Evolutionary conservation across 2,329 filamentous ascomycete species (phyloP).

Genomic region (Epichloe baconii): DNA sequence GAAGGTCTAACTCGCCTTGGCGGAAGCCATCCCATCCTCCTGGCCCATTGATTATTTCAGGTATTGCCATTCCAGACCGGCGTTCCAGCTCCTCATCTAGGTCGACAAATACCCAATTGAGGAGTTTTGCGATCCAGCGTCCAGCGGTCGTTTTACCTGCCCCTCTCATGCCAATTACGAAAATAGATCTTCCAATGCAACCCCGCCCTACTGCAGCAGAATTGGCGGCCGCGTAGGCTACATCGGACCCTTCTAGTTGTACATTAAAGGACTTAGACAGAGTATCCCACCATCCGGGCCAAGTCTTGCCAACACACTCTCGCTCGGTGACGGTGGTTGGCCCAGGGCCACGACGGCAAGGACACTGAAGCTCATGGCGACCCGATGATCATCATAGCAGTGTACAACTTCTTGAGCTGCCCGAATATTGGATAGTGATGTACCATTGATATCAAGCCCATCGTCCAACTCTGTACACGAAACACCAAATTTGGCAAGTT

Average conservation of each 20-base stretch:
- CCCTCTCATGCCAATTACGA: constrained; percentile 94
- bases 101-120: constrained; percentile 70
- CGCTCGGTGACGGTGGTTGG: constrained; percentile 73
- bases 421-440: constrained; percentile 31
- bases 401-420: constrained; percentile 56
- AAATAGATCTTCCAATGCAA: constrained; percentile 52
- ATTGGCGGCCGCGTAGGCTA: constrained; percentile 11
- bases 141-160: constrained; percentile 94
- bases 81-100: constrained; percentile 78
- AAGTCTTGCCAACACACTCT: constrained; percentile 92
- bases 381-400: constrained; percentile 95
- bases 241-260: constrained; percentile 61
- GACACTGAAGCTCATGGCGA: constrained; percentile 97
- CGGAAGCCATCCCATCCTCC: constrained; percentile 83
- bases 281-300: constrained; percentile 97
- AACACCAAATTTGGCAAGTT: constrained; percentile 89
- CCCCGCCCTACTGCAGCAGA: constrained; percentile 3
- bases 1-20: constrained; percentile 59
- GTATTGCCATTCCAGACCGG: constrained; percentile 61
- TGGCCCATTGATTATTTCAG: constrained; percentile 63
- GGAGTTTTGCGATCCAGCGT: constrained; percentile 63
- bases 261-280: constrained; percentile 68
- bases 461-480: constrained; percentile 79
- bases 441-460: constrained; percentile 65
- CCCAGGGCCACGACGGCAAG: constrained; percentile 56